Evolutionary conservation across 1,284 basidiomycete species (phyloP).

Genomic region (Volvariella surrecta): DNA sequence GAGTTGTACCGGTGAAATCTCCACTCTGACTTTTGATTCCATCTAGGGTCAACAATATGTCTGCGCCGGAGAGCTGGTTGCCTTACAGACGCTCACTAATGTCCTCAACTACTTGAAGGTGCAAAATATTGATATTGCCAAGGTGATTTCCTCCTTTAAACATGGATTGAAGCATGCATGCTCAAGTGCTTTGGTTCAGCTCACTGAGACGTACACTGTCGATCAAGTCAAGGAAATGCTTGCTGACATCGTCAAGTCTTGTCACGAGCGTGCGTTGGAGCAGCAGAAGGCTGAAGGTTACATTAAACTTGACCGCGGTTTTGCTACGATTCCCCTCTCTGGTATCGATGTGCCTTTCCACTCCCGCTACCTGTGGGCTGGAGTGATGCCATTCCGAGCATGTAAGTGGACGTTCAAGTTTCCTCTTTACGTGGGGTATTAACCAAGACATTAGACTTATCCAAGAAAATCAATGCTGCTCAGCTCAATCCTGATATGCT

Average conservation of each 20-base stretch:
- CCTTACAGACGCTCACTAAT: conserved; percentile 90
- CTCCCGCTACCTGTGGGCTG: conserved; percentile 96
- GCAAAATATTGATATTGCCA: conserved; percentile 93
- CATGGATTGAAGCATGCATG: neutral
- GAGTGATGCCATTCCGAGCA: conserved; percentile 94
- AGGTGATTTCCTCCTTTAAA: conserved; percentile 41
- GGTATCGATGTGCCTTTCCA: conserved; percentile 99
- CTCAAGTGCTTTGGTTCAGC: conserved; percentile 31
- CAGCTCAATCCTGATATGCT: conserved; percentile 91
- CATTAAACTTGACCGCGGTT: conserved; percentile 93
- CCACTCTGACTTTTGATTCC: conserved; percentile 6
- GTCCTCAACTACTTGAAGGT: conserved; percentile 96
- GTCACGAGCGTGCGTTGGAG: conserved; percentile 71
- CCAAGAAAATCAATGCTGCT: conserved; percentile 93
- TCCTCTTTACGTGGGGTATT: conserved; percentile 4
- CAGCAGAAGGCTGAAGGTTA: conserved; percentile 79
- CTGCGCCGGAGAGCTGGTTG: conserved; percentile 92
- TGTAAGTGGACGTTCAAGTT: conserved; percentile 39
- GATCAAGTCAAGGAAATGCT: conserved; percentile 93
- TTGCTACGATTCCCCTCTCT: conserved; percentile 91
- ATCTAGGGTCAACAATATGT: conserved; percentile 91
- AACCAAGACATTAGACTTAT: conserved; percentile 58
- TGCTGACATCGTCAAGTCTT: conserved; percentile 82
- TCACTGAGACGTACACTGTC: conserved; percentile 77
- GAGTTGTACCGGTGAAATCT: conserved; percentile 2